A percentile compares a stretch with the other conserved stretches of the same genome.
Evolutionary conservation across 345 rosid genomes (phyloP).

Genomic region (Orychophragmus violaceus): DNA sequence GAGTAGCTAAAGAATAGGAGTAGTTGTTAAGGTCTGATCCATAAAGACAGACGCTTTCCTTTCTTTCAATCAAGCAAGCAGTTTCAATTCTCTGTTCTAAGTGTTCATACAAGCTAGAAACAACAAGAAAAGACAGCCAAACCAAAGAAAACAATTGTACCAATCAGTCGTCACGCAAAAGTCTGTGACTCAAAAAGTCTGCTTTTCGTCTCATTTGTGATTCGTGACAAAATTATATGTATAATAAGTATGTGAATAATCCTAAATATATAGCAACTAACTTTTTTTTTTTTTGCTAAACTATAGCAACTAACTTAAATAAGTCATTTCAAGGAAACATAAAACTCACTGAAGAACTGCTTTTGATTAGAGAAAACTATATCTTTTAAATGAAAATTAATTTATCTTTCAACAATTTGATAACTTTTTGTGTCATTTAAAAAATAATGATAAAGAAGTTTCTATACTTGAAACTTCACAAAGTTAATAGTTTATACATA

Average conservation of each 20-base stretch:
- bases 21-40: too few species aligned
- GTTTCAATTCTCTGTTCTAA: too few species aligned
- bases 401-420: neutral
- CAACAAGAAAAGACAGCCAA: neutral
- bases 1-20: too few species aligned
- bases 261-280: neutral
- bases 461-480: neutral
- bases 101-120: too few species aligned
- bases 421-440: neutral
- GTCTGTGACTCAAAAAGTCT: neutral
- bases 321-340: neutral
- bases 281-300: too few species aligned
- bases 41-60: too few species aligned
- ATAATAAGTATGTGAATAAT: neutral
- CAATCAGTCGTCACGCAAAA: constrained; percentile 2
- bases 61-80: too few species aligned
- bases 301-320: neutral
- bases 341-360: neutral
- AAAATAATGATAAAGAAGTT: neutral
- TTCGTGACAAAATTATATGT: neutral
- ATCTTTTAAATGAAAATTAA: neutral
- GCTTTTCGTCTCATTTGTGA: constrained; percentile 10
- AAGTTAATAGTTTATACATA: neutral
- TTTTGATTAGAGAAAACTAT: neutral
- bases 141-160: neutral